Conservation (phyloP, 2,329 filamentous ascomycete species). For the Capronia americana region DNA sequence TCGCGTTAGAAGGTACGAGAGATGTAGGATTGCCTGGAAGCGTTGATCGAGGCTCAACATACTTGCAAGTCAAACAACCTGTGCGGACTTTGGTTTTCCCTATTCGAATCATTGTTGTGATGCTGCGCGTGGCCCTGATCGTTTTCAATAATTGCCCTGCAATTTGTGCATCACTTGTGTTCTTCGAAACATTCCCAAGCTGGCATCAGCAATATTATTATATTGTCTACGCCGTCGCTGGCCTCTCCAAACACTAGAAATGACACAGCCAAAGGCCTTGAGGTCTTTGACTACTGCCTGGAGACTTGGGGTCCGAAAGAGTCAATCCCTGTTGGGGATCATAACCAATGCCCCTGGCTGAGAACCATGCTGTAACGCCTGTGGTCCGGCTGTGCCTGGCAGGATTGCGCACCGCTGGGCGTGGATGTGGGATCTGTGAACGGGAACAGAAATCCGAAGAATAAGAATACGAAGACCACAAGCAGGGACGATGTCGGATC, state of each 20-base stretch:
- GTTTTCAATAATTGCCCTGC: too few relatives aligned
- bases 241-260: neutral
- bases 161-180: neutral
- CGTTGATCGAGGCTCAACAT: slow-evolving; percentile 7
- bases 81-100: slow-evolving; percentile 34
- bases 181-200: neutral
- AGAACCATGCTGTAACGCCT: neutral
- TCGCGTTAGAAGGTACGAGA: neutral
- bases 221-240: neutral
- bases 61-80: slow-evolving; percentile 37
- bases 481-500: neutral
- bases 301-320: slow-evolving; percentile 1
- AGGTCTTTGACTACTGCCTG: slow-evolving; percentile 18
- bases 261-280: neutral
- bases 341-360: neutral
- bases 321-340: neutral
- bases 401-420: too few relatives aligned
- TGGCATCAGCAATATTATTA: neutral
- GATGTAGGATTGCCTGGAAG: neutral
- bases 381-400: neutral
- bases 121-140: neutral
- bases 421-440: too few relatives aligned
- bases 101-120: slow-evolving; percentile 31
- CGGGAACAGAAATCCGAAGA: neutral
- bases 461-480: neutral